A percentile compares a stretch with the other conserved stretches of the same genome.
phyloP scores from a whole-genome alignment of 1,284 basidiomycete species.

The Grifola frondosa region DNA sequence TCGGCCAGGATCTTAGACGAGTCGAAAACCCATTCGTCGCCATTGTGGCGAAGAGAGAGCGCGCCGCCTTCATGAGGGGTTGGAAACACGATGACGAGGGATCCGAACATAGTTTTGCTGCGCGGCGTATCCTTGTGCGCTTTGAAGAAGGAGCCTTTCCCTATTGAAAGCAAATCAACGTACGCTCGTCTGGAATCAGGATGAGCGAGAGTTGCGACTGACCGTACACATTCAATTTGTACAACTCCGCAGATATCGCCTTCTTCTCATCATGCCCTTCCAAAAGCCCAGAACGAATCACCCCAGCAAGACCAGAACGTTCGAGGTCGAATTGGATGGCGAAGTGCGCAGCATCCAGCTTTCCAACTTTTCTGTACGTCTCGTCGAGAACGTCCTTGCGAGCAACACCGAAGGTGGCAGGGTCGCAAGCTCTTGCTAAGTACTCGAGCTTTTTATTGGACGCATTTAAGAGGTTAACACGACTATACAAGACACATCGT shows the following conservation, averaged over 20 bases:
- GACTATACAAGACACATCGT: too few relatives aligned
- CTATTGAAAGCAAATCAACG: not conserved
- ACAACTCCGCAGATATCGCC: slow-evolving; percentile 26
- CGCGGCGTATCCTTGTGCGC: slow-evolving; percentile 28
- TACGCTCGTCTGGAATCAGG: too few relatives aligned
- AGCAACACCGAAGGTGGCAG: slow-evolving; percentile 23
- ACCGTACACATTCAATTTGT: slow-evolving; percentile 19
- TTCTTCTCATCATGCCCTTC: slow-evolving; percentile 13
- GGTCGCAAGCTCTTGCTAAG: slow-evolving; percentile 19
- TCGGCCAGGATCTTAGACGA: slow-evolving; percentile 23
- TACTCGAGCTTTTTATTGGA: slow-evolving; percentile 11
- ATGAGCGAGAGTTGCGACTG: not conserved
- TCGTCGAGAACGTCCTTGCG: slow-evolving; percentile 24
- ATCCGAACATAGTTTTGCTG: slow-evolving; percentile 35
- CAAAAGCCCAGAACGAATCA: slow-evolving; percentile 23
- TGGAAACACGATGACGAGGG: slow-evolving; percentile 43
- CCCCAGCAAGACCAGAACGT: slow-evolving; percentile 23
- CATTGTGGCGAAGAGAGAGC: slow-evolving; percentile 35
- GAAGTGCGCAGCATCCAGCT: slow-evolving; percentile 25
- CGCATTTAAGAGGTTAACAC: slow-evolving; percentile 9
- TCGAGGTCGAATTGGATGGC: slow-evolving; percentile 29
- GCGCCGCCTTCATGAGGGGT: slow-evolving; percentile 41
- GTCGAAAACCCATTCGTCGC: slow-evolving; percentile 32
- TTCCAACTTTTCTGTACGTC: slow-evolving; percentile 26
- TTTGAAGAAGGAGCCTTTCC: slow-evolving; percentile 26